These are phyloP conservation scores for Tulasnella sp. DNA, from an alignment of 768 basidiomycete species.

Conservation along the genomic window DNA sequence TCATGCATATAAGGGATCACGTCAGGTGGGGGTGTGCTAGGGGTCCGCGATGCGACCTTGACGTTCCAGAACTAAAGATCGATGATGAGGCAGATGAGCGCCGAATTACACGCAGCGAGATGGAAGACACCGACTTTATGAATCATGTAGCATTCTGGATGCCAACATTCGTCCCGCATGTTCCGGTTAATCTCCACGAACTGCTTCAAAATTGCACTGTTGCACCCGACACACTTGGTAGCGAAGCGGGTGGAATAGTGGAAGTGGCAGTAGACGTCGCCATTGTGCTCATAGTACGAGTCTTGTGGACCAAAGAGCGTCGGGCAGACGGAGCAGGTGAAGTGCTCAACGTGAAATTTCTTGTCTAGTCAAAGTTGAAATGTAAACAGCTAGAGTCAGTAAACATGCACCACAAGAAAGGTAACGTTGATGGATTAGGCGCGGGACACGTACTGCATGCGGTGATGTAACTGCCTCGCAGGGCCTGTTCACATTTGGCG, in stretches of 20 bases:
- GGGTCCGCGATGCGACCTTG: constrained; percentile 38
- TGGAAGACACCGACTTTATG: constrained; percentile 60
- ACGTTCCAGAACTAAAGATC: constrained; percentile 89
- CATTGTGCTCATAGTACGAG: constrained; percentile 97
- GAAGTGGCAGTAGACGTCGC: constrained; percentile 97
- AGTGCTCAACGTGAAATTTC: constrained; percentile 99
- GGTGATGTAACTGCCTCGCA: constrained; percentile 96
- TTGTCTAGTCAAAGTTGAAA: constrained; percentile 44
- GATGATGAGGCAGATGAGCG: neutral
- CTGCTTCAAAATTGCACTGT: constrained; percentile 94
- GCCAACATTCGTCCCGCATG: constrained; percentile 98
- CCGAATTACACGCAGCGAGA: neutral
- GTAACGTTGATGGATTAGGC: no score
- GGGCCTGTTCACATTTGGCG: constrained; percentile 85
- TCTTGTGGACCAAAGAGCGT: constrained; percentile 96
- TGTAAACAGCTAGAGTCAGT: constrained; percentile 1
- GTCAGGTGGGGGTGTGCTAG: constrained; percentile 18
- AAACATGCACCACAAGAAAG: neutral
- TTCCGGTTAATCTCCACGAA: constrained; percentile 99
- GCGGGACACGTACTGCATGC: constrained; percentile 73
- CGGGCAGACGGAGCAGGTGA: constrained; percentile 93
- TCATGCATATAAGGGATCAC: constrained; percentile 48
- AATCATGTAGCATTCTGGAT: constrained; percentile 99
- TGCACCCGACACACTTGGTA: constrained; percentile 96
- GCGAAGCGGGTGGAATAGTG: constrained; percentile 99